Percentiles rank a stretch among this genome's conserved stretches.
Conservation (phyloP, 2,329 filamentous ascomycete species). For the Hirsutella thompsonii region DNA sequence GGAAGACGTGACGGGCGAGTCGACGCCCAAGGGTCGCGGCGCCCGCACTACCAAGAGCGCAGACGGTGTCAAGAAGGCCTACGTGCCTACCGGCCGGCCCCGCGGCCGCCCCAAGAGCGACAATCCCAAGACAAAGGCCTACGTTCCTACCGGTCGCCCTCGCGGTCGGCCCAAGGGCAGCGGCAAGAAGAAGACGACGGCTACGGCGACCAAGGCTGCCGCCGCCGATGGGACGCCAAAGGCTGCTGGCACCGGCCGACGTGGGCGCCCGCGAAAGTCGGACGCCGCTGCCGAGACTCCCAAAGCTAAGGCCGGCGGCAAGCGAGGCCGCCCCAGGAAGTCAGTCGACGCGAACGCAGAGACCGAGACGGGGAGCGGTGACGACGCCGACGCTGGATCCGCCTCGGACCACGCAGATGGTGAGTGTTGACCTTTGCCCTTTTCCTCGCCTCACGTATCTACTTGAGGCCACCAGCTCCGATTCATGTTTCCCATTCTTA, state of each 20-base stretch:
- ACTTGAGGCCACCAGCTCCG: too few species aligned
- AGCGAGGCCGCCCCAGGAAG: slow-evolving; percentile 1
- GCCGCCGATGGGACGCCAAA: background rate
- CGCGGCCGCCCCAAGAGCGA: slow-evolving; percentile 29
- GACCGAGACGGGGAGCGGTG: slow-evolving; percentile 10
- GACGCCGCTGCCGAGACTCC: slow-evolving; percentile 8
- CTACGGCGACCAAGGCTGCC: background rate
- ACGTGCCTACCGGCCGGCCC: slow-evolving; percentile 23
- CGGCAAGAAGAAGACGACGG: slow-evolving; percentile 14
- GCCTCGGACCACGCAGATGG: background rate
- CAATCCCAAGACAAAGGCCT: slow-evolving; percentile 15
- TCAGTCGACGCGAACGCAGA: background rate
- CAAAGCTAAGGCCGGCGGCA: slow-evolving; percentile 3
- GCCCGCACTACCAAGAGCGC: slow-evolving; percentile 16
- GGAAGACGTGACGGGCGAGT: slow-evolving; percentile 12
- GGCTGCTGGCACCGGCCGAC: slow-evolving; percentile 9
- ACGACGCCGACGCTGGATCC: slow-evolving; percentile 10
- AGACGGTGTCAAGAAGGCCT: slow-evolving; percentile 24
- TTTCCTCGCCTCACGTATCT: too few species aligned
- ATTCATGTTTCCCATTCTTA: too few species aligned
- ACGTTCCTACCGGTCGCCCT: slow-evolving; percentile 28
- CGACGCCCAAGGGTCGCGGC: slow-evolving; percentile 13
- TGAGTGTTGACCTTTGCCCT: slow-evolving; percentile 1
- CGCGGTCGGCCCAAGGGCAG: slow-evolving; percentile 34
- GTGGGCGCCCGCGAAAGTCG: slow-evolving; percentile 18